Conservation (phyloP, 768 basidiomycete genomes). For the Mrakia hoshinonis region DNA sequence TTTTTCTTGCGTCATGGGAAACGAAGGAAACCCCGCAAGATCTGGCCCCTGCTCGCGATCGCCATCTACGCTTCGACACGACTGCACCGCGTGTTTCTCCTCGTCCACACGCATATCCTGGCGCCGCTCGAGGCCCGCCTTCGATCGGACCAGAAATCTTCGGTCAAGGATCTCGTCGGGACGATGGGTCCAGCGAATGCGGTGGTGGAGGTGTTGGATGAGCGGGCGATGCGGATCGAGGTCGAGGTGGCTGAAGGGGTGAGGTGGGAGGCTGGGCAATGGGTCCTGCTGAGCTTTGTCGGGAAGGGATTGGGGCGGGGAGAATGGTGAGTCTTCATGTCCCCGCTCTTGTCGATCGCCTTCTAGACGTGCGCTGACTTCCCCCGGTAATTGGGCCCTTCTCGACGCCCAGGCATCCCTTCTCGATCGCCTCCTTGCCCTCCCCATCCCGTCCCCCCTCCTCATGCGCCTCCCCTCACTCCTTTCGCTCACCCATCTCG, state of each 20-base stretch:
- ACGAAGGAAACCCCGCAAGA: background rate
- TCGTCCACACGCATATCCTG: background rate
- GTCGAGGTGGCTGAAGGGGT: background rate
- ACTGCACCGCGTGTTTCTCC: background rate
- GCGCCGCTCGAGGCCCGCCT: background rate
- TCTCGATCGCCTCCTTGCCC: conserved; percentile 4
- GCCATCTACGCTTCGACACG: conserved; percentile 13
- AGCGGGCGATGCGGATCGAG: conserved; percentile 18
- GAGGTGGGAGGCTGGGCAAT: conserved; percentile 19
- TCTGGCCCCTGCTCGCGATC: conserved; percentile 3
- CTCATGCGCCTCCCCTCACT: background rate
- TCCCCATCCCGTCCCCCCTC: background rate
- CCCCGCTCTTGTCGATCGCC: background rate
- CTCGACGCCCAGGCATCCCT: background rate
- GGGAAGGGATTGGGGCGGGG: background rate
- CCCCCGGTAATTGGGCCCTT: no score
- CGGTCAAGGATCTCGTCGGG: background rate
- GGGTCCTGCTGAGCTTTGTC: conserved; percentile 17
- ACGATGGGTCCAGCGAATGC: background rate
- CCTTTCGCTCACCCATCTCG: background rate
- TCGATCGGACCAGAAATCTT: background rate
- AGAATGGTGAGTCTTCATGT: conserved; percentile 13
- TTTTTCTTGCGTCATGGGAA: background rate
- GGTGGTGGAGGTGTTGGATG: conserved; percentile 14
- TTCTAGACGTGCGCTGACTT: background rate